A percentile compares a stretch with the other conserved stretches of the same genome.
phyloP scores from a whole-genome alignment of 2,329 filamentous ascomycete species.

The Epichloe festucae region DNA sequence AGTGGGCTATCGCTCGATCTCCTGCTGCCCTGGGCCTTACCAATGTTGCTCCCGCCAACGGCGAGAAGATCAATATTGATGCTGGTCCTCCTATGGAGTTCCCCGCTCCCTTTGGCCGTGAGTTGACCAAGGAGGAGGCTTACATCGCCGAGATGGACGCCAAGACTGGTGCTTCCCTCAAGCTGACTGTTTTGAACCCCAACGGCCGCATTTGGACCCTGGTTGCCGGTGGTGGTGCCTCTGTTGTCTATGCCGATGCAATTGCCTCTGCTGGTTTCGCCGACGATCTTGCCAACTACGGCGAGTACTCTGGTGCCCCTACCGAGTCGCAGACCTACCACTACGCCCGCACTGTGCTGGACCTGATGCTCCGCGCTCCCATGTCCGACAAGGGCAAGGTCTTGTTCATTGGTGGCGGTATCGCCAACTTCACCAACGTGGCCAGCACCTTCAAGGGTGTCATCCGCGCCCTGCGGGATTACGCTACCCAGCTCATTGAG shows the following conservation, averaged over 20 bases:
- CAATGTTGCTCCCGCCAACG: conserved; percentile 45
- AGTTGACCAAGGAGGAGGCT: conserved; percentile 96
- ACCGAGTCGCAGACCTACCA: conserved; percentile 99
- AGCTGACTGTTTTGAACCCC: conserved; percentile 90
- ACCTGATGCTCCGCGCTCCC: conserved; percentile 92
- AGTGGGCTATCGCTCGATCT: conserved; percentile 94
- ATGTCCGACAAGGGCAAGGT: conserved; percentile 84
- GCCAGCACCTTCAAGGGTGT: conserved; percentile 99
- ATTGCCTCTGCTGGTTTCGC: conserved; percentile 95
- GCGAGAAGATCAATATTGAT: conserved; percentile 78
- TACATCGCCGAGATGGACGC: conserved; percentile 98
- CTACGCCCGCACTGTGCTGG: conserved; percentile 93
- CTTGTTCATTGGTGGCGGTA: conserved; percentile 98
- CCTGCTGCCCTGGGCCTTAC: conserved; percentile 79
- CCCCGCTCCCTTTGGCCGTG: conserved; percentile 96
- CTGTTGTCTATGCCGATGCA: conserved; percentile 96
- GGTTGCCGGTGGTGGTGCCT: conserved; percentile 97
- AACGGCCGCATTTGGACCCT: conserved; percentile 93
- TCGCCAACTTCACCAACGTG: conserved; percentile 99
- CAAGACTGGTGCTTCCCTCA: conserved; percentile 97
- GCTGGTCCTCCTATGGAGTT: conserved; percentile 98
- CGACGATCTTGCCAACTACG: conserved; percentile 96
- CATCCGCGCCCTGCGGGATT: conserved; percentile 88
- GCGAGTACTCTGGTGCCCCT: conserved; percentile 97
- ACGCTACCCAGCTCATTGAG: conserved; percentile 72